Evolutionary conservation across 108 stramenopile genomes (phyloP).

Genomic region (Heterococcus sp.): DNA sequence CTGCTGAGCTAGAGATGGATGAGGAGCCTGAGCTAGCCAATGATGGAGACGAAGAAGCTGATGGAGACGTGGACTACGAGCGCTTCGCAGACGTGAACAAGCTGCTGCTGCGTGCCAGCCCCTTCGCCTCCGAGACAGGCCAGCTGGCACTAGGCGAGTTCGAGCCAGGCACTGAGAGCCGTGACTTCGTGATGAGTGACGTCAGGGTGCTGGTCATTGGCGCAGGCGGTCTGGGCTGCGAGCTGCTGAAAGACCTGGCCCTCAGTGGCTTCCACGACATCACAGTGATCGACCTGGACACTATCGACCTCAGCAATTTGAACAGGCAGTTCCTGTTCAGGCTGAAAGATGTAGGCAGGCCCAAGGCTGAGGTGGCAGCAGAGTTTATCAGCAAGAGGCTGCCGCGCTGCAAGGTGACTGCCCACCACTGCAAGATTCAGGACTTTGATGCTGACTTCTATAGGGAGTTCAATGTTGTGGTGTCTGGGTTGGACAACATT

Average conservation of each 20-base stretch:
- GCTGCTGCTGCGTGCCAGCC: constrained; percentile 41
- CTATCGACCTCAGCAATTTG: constrained; percentile 96
- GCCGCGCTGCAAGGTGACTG: constrained; percentile 58
- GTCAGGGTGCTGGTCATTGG: constrained; percentile 87
- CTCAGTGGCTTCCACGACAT: constrained; percentile 79
- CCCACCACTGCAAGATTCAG: constrained; percentile 90
- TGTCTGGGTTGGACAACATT: constrained; percentile 96
- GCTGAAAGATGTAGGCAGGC: constrained; percentile 53
- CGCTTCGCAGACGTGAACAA: constrained; percentile 44
- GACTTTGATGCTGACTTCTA: constrained; percentile 86
- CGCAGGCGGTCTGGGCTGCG: constrained; percentile 98
- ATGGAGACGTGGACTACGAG: neutral
- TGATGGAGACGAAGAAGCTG: constrained; percentile 17
- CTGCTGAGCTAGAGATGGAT: no score
- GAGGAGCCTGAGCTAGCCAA: constrained; percentile 75
- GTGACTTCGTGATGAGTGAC: neutral
- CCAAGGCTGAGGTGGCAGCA: constrained; percentile 62
- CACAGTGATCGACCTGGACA: constrained; percentile 93
- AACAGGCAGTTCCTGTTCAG: constrained; percentile 65
- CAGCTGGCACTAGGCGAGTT: constrained; percentile 53
- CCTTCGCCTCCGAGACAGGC: constrained; percentile 59
- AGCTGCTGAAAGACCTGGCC: constrained; percentile 80
- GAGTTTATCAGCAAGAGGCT: constrained; percentile 57
- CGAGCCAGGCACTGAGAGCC: constrained; percentile 34
- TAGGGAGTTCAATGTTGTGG: constrained; percentile 75